Conservation (phyloP, 768 basidiomycete genomes). For the Russula compacta region DNA sequence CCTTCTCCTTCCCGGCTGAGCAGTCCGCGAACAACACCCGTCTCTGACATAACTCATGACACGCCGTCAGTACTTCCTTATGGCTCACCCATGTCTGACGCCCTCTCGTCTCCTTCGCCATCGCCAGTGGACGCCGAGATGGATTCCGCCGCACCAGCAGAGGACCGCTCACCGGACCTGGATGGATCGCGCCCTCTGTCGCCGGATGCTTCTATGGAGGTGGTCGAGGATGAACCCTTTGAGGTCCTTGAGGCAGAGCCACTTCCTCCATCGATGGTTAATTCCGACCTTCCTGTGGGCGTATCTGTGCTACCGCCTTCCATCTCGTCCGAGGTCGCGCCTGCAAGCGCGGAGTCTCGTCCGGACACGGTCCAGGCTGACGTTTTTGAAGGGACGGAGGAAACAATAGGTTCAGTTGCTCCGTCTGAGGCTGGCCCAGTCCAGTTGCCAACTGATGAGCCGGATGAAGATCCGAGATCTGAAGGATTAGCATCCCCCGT, state of each 20-base stretch:
- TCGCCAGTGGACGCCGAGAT: conserved; percentile 1
- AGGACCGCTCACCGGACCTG: background rate
- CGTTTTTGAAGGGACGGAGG: background rate
- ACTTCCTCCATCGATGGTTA: background rate
- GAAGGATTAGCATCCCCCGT: background rate
- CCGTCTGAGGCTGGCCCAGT: background rate
- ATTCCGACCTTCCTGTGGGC: background rate
- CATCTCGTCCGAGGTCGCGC: background rate
- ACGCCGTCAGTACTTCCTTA: background rate
- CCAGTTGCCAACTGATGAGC: background rate
- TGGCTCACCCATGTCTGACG: conserved; percentile 23
- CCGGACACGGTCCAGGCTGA: background rate
- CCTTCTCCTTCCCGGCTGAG: conserved; percentile 13
- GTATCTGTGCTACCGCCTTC: background rate
- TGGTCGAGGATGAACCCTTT: conserved; percentile 3
- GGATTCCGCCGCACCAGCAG: background rate
- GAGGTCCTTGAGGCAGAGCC: conserved; percentile 3
- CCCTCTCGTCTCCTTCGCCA: conserved; percentile 18
- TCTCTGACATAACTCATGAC: background rate
- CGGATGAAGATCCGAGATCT: background rate
- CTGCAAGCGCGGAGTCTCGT: background rate
- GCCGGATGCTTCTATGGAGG: conserved; percentile 6
- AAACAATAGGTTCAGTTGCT: background rate
- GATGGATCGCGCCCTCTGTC: background rate
- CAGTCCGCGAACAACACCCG: conserved; percentile 5